Base-by-base conservation (phyloP, 805 yeast genomes). In the Starmerella bacillaris region DNA sequence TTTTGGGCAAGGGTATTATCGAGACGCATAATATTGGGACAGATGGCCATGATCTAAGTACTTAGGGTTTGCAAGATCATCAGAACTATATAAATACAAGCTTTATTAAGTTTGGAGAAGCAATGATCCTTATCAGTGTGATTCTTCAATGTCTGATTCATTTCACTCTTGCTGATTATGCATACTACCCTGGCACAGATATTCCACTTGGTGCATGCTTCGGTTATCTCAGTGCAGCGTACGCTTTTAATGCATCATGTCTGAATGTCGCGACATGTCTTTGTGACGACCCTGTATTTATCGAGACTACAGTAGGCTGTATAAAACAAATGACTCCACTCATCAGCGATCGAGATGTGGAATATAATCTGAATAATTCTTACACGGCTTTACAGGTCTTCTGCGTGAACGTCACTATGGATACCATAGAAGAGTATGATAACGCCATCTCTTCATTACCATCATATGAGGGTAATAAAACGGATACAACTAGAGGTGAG, bases 381-480 rank as follows among this genome's bases (percentile, higher is more conserved):
- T 11, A 14, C 8, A 26, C 29, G 12, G 7, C 29, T 8, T 14
- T 26, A 7, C 16, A 15, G 8, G 16, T 14, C 18, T 26, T 26
- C 12, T 26, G 29, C 14, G 16, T 14, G 16, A 9, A 9, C 12
- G 14, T 26, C 14, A 12, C n/a, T 5, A 5, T 12, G 8, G 12
- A 15, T 7, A 5, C n/a, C 8, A 7, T 26, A 6, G 29, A 26
- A 12, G 16, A 26, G 29, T 26, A 26, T 26, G n/a, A 6, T 12
- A 12, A 8, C 6, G 16, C n/a, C 6, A 5, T 18, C 8, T 14
- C 29, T 6, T 7, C 14, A 7, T 6, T 26, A 18, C 29, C 29
- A 5, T 15, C 7, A 18, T 41, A 41, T 27, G 16, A 27, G 11
- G 37, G 33, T 2, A 12, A 15, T 14, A 11, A 6, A 16, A n/a